Evolutionary conservation across 306 rosid genomes (phyloP).

Genomic region (Vigna reflexopilosa): DNA sequence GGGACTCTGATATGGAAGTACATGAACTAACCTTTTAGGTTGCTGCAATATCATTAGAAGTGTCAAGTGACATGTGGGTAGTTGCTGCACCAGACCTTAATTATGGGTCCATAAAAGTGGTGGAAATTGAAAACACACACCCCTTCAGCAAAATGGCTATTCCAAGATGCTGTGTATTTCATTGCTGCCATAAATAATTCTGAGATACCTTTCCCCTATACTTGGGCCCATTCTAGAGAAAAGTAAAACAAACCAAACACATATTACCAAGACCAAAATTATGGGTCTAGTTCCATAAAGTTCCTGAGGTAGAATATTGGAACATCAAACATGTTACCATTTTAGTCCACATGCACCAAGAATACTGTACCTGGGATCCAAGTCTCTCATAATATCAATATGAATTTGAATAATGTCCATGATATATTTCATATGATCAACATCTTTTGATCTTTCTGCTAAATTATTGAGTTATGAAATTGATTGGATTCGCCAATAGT

Average conservation of each 20-base stretch:
- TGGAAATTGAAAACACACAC: conserved; percentile 6
- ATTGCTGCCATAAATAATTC: conserved; percentile 4
- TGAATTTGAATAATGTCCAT: conserved; percentile 3
- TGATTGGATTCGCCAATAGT: conserved; percentile 43
- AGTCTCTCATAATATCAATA: conserved; percentile 12
- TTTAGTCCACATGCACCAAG: not conserved
- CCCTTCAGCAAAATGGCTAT: conserved; percentile 24
- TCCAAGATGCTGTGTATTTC: conserved; percentile 8
- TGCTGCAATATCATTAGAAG: conserved; percentile 46
- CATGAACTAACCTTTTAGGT: conserved; percentile 32
- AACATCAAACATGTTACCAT: conserved; percentile 34
- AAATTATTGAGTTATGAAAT: conserved; percentile 20
- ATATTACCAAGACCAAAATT: conserved; percentile 15
- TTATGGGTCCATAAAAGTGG: conserved; percentile 36
- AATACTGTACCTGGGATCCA: conserved; percentile 6
- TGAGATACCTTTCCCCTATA: conserved; percentile 12
- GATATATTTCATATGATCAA: conserved; percentile 39
- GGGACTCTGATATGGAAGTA: conserved; percentile 27
- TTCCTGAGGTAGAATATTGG: conserved; percentile 1
- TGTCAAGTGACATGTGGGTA: conserved; percentile 36
- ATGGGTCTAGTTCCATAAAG: conserved; percentile 18
- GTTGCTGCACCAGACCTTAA: conserved; percentile 38
- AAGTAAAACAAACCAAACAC: not conserved
- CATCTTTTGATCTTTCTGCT: conserved; percentile 31
- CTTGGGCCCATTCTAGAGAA: not conserved